Base-by-base conservation (phyloP, 2,329 filamentous ascomycete genomes). In the Penicillium thymicola region DNA sequence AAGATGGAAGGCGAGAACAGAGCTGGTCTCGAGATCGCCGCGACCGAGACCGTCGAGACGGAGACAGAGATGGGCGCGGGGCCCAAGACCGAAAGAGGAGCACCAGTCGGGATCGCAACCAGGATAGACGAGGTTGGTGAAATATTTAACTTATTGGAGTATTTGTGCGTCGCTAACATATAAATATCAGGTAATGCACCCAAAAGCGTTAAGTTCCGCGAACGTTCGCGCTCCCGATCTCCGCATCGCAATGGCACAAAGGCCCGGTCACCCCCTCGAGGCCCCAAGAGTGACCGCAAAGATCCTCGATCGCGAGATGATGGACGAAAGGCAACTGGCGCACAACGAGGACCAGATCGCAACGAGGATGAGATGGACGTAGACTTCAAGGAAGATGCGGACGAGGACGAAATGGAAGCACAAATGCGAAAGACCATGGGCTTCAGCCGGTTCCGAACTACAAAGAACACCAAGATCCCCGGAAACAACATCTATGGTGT, bases 391-490 rank as follows among this genome's bases (percentile, higher is more conserved):
- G 76, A 78, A 10, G 76, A 80, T 36, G 64, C 56, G 18, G 82
- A 82, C 40, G 76, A 81, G 54, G 89, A 92, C 60, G 86, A 88
- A 60, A 85, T 87, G 50, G 79, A 89, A 70, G 84, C 82, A 54
- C 84, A 84, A 58, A 93, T 97, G 88, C 82, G 86, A 66, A 86
- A 87, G 48, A 85, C 92, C 79, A 92, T 99, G 89, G 94, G 94
- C 2, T 97, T 99, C 69, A 86, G 86, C 18, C 85, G 83, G 0
- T 99, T 97, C 75, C 87, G 86, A 56, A 87, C 85, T 25, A 97
- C 94, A 21, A 95, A 97, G 75, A 86, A 89, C 58, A 91, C 89
- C 53, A 95, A 97, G 71, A 87, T 99, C 1, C 82, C 84, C 0
- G 94, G 94, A 2, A 99, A 99, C 71, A 86, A 92, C 70, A 85